Evolutionary conservation across 1,139 yeast genomes (phyloP), one percentile per base, ranked within the genome.

Genomic region (Geotrichum aggregatum): DNA sequence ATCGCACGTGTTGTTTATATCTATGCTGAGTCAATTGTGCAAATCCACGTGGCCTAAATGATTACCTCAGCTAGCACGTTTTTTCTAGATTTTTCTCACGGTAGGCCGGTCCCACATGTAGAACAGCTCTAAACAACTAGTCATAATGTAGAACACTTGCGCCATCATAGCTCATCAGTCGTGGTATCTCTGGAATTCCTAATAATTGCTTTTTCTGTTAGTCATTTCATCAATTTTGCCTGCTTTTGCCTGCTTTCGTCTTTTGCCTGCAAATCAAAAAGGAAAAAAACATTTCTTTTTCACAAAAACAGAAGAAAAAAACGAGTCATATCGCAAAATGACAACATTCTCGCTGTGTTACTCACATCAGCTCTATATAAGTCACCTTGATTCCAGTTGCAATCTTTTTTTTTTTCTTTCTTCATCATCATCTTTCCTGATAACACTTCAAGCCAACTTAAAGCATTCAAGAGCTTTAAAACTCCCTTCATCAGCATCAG

Each of bases 371-470:
- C 28, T 28, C 34, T 21, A 24, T 30, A 14, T 41, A 24, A 24
- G 28, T 41, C n/a, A 22, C 16, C 44, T 22, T 8, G 28, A 24
- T 24, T 24, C 28, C 28, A 24, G 28, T n/a, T n/a, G n/a, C 19
- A 6, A 11, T 19, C 24, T 24, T 35, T 35, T 44, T 34, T 35
- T 44, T 18, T 21, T 34, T 18, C n/a, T 36, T 21, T 26, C 18
- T 8, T 18, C 44, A 40, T 33, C 47, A 43, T 18, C 47, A 33
- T 13, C 19, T 14, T n/a, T n/a, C n/a, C n/a, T n/a, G n/a, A n/a
- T n/a, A n/a, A n/a, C n/a, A n/a, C n/a, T n/a, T n/a, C n/a, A n/a
- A n/a, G n/a, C n/a, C n/a, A n/a, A n/a, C n/a, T n/a, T n/a, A n/a
- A n/a, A n/a, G n/a, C n/a, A 41, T 5, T 10, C 31, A 22, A 18